These are phyloP conservation scores for Solanum chaucha DNA, from an alignment of 257 asterid genomes.

Conservation along the genomic window DNA sequence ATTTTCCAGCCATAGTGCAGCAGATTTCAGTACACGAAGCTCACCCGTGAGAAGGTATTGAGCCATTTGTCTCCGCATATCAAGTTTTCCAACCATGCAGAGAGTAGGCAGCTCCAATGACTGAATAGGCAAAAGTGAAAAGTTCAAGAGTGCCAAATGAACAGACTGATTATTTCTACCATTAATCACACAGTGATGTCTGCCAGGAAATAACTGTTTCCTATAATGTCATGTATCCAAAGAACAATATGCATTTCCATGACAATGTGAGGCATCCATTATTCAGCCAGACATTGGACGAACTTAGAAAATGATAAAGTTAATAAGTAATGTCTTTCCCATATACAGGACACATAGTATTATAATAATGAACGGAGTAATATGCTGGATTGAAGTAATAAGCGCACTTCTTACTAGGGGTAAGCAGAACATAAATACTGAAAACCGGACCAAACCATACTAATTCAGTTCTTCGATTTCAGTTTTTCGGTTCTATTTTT, in stretches of 20 bases:
- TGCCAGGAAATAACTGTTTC: not conserved
- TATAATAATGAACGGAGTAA: not conserved
- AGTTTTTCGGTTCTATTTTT: not conserved
- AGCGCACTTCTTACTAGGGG: not conserved
- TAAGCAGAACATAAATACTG: not conserved
- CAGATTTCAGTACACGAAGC: slow-evolving; percentile 60
- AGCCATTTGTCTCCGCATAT: slow-evolving; percentile 48
- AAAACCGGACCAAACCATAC: not conserved
- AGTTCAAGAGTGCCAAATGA: not conserved
- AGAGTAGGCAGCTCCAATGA: slow-evolving; percentile 14
- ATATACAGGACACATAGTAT: not conserved
- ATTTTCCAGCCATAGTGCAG: slow-evolving; percentile 58
- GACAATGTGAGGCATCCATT: not conserved
- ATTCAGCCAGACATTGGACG: not conserved
- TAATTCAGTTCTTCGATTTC: not conserved
- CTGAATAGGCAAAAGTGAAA: slow-evolving; percentile 3
- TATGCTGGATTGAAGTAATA: not conserved
- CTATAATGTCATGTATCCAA: not conserved
- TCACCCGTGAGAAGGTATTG: slow-evolving; percentile 60
- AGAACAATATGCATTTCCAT: not conserved
- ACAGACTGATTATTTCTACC: not conserved
- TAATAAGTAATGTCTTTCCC: not conserved
- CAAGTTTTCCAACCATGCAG: slow-evolving; percentile 8
- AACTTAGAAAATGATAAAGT: not conserved
- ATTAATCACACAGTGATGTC: not conserved